Base-by-base conservation (phyloP, 805 yeast genomes). In the Yarrowia phangngaensis region DNA sequence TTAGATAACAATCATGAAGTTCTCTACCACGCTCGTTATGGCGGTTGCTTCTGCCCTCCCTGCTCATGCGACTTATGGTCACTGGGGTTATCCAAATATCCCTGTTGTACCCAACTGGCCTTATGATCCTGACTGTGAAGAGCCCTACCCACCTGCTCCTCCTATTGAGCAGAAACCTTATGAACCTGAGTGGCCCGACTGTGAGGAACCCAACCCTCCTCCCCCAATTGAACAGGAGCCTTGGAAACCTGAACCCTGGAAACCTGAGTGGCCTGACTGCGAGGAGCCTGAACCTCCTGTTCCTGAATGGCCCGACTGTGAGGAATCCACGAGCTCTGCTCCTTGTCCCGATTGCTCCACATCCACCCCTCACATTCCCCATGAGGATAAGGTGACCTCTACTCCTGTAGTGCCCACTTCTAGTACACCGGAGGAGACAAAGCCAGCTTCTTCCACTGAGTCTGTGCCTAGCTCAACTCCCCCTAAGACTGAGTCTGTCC, bases 1-100 rank as follows among this genome's bases (percentile, higher is more conserved):
- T 36, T n/a, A n/a, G 19, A 8, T 31, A 38, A 27, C 45, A 19
- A 26, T 12, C 31, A 45, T 51, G 51, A 45, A 49, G 50, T 40
- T 50, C 52, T 50, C 51, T 8, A 32, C 23, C 48, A 20, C 35
- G 20, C 35, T 48, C 38, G 16, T 50, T 24, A 60, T 33, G 24
- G 29, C 51, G 2, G 27, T 40, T 13, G 52, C 36, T 15, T 20
- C 50, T 12, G 17, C 50, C 24, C n/a, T 26, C 24, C 32, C 45
- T n/a, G 45, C 27, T 14, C 20, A 29, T 8, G 45, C 45, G 32
- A 26, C 31, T 13, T 38, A 13, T 11, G 40, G 40, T 15, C 15
- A 4, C 28, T 22, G n/a, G 3, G 20, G 40, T 22, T 9, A 17
- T 6, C 22, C 16, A 3, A 14, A 12, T 6, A 11, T 13, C 28